A percentile compares a stretch with the other conserved stretches of the same genome.
Conservation (phyloP, 75 land plant species). For the Adiantum capillusveneris region DNA sequence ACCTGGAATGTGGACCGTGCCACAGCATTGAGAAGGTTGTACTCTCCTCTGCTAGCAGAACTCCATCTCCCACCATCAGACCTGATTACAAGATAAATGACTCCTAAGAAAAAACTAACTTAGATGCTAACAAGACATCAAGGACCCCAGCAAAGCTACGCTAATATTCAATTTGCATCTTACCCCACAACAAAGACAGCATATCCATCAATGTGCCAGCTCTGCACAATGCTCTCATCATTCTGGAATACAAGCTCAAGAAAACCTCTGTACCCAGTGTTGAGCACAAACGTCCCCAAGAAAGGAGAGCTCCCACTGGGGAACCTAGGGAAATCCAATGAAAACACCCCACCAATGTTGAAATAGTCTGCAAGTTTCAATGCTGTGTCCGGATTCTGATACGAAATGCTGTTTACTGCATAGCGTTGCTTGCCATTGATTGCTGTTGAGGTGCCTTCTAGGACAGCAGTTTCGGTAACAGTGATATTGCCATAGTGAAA, state of each 20-base stretch:
- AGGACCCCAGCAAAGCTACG: too few relatives aligned
- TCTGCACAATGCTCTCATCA: slow-evolving; percentile 55
- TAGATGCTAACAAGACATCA: too few relatives aligned
- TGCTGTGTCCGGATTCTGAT: slow-evolving; percentile 55
- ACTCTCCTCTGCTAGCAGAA: slow-evolving; percentile 36
- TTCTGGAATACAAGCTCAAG: slow-evolving; percentile 83
- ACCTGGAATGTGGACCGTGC: slow-evolving; percentile 79
- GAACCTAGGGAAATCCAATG: slow-evolving; percentile 42
- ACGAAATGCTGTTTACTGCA: slow-evolving; percentile 78
- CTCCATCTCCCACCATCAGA: slow-evolving; percentile 92
- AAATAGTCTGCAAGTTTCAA: slow-evolving; percentile 74
- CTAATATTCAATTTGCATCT: too few relatives aligned
- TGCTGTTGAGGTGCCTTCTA: not conserved
- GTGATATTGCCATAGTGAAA: slow-evolving; percentile 62
- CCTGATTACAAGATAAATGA: too few relatives aligned
- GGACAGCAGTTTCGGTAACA: not conserved
- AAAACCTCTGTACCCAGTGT: slow-evolving; percentile 47
- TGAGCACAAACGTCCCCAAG: slow-evolving; percentile 56
- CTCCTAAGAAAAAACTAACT: too few relatives aligned
- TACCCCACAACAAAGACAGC: slow-evolving; percentile 88
- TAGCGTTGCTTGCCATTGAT: slow-evolving; percentile 80
- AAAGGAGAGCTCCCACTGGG: slow-evolving; percentile 43
- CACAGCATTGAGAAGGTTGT: slow-evolving; percentile 73
- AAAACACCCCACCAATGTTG: slow-evolving; percentile 64
- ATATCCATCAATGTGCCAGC: slow-evolving; percentile 85